These are phyloP conservation scores for Cladophialophora exuberans DNA, from an alignment of 2,329 filamentous ascomycete species.

Conservation along the genomic window DNA sequence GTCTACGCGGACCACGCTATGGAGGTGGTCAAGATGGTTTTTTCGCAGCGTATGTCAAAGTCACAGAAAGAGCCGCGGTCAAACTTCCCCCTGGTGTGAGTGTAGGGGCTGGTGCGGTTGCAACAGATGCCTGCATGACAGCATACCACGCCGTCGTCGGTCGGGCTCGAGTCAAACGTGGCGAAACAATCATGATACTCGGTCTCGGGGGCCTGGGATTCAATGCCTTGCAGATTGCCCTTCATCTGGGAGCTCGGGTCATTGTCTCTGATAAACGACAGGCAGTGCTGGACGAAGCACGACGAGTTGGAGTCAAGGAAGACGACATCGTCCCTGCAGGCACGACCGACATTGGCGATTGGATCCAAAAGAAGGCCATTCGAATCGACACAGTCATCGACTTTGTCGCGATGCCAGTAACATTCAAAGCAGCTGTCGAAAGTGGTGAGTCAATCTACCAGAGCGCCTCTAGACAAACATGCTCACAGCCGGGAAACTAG, in stretches of 20 bases:
- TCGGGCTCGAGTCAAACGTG: constrained; percentile 11
- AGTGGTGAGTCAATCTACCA: constrained; percentile 11
- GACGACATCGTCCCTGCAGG: constrained; percentile 17
- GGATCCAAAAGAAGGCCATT: constrained; percentile 6
- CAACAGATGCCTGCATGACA: constrained; percentile 22
- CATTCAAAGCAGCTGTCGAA: constrained; percentile 15
- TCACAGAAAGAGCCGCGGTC: constrained; percentile 15
- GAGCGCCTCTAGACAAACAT: background rate
- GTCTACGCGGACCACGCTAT: constrained; percentile 7
- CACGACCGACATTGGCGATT: constrained; percentile 9
- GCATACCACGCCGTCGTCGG: constrained; percentile 21
- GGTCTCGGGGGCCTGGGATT: constrained; percentile 15
- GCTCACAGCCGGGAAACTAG: background rate
- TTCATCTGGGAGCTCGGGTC: constrained; percentile 12
- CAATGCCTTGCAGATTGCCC: constrained; percentile 22
- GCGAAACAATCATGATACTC: background rate
- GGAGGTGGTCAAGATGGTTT: constrained; percentile 19
- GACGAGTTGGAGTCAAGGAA: constrained; percentile 15
- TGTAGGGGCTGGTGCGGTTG: constrained; percentile 13
- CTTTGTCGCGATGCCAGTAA: constrained; percentile 16
- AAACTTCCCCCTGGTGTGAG: constrained; percentile 12
- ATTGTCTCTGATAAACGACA: constrained; percentile 21
- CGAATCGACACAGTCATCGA: constrained; percentile 22
- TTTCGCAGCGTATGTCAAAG: constrained; percentile 19
- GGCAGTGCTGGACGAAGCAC: constrained; percentile 21